These are phyloP conservation scores for Cadophora malorum DNA, from an alignment of 2,329 filamentous ascomycete species.

Conservation along the genomic window DNA sequence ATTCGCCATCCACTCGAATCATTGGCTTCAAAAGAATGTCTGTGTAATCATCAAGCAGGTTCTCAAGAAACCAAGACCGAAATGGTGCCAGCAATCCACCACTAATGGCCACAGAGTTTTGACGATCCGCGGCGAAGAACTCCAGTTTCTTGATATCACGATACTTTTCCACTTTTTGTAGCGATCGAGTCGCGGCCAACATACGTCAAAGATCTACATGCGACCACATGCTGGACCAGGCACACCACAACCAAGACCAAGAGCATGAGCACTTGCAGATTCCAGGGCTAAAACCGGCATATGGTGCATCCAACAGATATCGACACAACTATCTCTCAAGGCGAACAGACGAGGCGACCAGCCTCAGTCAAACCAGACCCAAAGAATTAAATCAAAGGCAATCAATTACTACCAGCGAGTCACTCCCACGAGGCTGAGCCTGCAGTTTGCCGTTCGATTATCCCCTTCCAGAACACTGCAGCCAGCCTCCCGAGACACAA, in stretches of 20 bases:
- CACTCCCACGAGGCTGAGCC: conserved; percentile 6
- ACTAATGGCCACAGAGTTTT: not conserved
- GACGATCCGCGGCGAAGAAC: not conserved
- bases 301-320: not conserved
- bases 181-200: conserved; percentile 1
- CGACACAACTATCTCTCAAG: not conserved
- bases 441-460: conserved; percentile 1
- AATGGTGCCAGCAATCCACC: not conserved
- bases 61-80: not conserved
- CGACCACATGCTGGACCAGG: conserved; percentile 7
- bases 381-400: not conserved
- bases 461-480: conserved; percentile 3
- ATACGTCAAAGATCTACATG: conserved; percentile 4
- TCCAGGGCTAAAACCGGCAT: conserved; percentile 1
- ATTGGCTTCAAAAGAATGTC: not conserved
- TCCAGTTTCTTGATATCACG: not conserved
- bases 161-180: conserved; percentile 3
- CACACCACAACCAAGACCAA: not conserved
- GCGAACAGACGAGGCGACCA: conserved; percentile 10
- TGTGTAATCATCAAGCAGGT: not conserved
- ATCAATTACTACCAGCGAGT: not conserved
- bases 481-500: not conserved
- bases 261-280: not conserved
- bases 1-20: not conserved
- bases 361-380: not conserved